Conservation (phyloP, 306 rosid species). For the barrel medic (Medicago truncatula) region MtrunA17r5.0-ANR NC_053048.1:36084001-36084500, state of each 20-base stretch:
- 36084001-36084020: slow-evolving; percentile 8
- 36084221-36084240: slow-evolving; percentile 87
- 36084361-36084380: slow-evolving; percentile 89
- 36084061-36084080: slow-evolving; percentile 60
- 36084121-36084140: slow-evolving; percentile 90
- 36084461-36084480: slow-evolving; percentile 90
- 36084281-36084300: slow-evolving; percentile 76
- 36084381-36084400: slow-evolving; percentile 55
- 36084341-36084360: slow-evolving; percentile 74
- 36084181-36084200: slow-evolving; percentile 87
- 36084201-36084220: slow-evolving; percentile 78
- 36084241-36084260: slow-evolving; percentile 81
- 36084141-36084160: slow-evolving; percentile 75
- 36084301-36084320: slow-evolving; percentile 92
- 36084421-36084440: slow-evolving; percentile 64
- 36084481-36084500: slow-evolving; percentile 78
- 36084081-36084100: slow-evolving; percentile 80
- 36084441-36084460: slow-evolving; percentile 71
- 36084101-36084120: slow-evolving; percentile 86
- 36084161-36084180: slow-evolving; percentile 85
- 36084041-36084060: slow-evolving; percentile 23
- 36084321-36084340: slow-evolving; percentile 82
- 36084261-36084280: slow-evolving; percentile 87
- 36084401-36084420: slow-evolving; percentile 48
- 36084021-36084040: neutral